Conservation (phyloP, 805 yeast species). For the Hanseniaspora clermontiae region DNA sequence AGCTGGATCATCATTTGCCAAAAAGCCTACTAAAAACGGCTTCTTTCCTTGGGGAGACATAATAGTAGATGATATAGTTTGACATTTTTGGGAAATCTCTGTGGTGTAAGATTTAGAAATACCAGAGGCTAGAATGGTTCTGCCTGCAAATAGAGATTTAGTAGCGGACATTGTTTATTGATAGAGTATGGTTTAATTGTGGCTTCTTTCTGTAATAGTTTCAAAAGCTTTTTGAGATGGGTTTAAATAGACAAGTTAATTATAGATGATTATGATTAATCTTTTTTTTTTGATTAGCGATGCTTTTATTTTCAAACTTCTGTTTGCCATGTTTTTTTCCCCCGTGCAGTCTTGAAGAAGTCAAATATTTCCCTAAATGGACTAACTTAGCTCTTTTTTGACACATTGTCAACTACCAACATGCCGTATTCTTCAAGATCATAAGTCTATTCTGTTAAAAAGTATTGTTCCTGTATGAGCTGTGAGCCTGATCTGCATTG, state of each 20-base stretch:
- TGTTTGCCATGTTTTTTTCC: no score
- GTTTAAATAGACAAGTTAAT: not conserved
- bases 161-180: not conserved
- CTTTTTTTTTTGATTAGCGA: no score
- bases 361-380: no score
- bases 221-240: not conserved
- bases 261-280: not conserved
- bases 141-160: conserved; percentile 34
- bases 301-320: no score
- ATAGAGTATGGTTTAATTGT: not conserved
- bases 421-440: no score
- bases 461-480: no score
- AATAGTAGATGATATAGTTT: conserved; percentile 27
- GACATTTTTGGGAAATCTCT: conserved; percentile 54
- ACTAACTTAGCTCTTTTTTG: no score
- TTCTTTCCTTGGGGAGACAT: conserved; percentile 27
- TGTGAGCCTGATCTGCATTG: no score
- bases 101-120: conserved; percentile 71
- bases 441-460: no score
- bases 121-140: conserved; percentile 74
- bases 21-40: conserved; percentile 78
- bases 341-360: no score
- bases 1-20: conserved; percentile 90
- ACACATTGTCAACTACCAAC: no score
- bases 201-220: no score